A percentile compares a stretch with the other conserved stretches of the same genome.
phyloP scores from a whole-genome alignment of 2,329 filamentous ascomycete genomes.

The Lecanicillium sp. region DNA sequence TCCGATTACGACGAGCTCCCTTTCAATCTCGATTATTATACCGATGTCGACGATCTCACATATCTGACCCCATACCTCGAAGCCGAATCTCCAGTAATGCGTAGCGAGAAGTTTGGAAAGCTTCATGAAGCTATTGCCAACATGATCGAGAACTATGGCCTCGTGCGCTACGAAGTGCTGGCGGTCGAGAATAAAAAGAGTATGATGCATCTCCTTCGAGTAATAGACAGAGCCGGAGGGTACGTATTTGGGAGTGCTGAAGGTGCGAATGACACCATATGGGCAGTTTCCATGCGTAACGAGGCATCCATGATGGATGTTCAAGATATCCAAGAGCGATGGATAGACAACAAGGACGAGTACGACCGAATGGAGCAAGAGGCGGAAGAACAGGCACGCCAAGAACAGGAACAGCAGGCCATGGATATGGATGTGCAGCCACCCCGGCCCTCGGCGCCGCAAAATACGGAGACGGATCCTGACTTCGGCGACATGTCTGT shows the following conservation, averaged over 20 bases:
- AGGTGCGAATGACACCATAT: constrained; percentile 92
- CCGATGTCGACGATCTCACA: constrained; percentile 87
- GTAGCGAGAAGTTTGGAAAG: constrained; percentile 70
- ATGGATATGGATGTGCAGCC: constrained; percentile 29
- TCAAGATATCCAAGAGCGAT: constrained; percentile 88
- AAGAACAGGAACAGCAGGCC: constrained; percentile 30
- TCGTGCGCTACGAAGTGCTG: constrained; percentile 88
- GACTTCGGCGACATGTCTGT: constrained; percentile 48
- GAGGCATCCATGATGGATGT: constrained; percentile 71
- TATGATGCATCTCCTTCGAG: constrained; percentile 85
- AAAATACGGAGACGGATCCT: constrained; percentile 30
- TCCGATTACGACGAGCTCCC: constrained; percentile 76
- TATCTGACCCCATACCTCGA: constrained; percentile 78
- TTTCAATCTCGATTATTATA: constrained; percentile 96
- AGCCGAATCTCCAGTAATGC: constrained; percentile 65
- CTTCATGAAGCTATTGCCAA: constrained; percentile 83
- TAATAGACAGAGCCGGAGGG: constrained; percentile 86
- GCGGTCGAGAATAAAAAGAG: constrained; percentile 95
- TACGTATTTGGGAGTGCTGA: constrained; percentile 90
- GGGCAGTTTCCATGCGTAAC: constrained; percentile 88
- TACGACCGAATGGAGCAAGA: constrained; percentile 75
- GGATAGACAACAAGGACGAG: constrained; percentile 85
- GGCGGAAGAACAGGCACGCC: constrained; percentile 66
- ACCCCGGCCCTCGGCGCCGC: constrained; percentile 19
- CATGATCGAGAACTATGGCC: constrained; percentile 80